Percentiles rank a stretch among this genome's conserved stretches.
Conservation (phyloP, 2,329 filamentous ascomycete species). For the Xylaria sp. region DNA sequence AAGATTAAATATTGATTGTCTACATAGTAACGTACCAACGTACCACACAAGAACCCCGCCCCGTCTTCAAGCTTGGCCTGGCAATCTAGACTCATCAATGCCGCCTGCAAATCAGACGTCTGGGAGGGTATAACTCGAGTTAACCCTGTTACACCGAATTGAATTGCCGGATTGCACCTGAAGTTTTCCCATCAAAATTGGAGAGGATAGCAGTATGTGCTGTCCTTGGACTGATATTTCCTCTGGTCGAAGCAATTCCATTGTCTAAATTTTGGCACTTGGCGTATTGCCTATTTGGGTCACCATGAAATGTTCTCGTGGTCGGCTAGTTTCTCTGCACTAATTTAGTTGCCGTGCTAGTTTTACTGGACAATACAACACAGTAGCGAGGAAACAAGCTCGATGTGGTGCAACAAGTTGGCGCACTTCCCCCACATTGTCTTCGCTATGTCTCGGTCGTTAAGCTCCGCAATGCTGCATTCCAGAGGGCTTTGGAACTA, state of each 20-base stretch:
- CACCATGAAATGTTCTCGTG: constrained; percentile 3
- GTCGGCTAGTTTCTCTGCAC: background rate
- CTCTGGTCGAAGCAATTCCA: background rate
- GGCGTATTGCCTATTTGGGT: constrained; percentile 24
- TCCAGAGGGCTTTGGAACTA: background rate
- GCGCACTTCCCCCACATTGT: background rate
- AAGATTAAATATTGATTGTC: background rate
- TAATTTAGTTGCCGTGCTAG: background rate
- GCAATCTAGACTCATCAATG: background rate
- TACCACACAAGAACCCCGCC: constrained; percentile 6
- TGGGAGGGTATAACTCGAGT: background rate
- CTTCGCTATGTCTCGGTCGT: background rate
- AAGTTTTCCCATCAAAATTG: background rate
- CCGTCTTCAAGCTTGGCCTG: background rate
- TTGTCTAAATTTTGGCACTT: background rate
- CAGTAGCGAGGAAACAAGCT: constrained; percentile 5
- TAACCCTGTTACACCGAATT: background rate
- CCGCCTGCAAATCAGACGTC: background rate
- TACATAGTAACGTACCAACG: background rate
- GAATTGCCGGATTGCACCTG: background rate
- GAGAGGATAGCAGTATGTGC: background rate
- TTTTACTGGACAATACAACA: background rate
- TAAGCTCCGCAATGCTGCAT: constrained; percentile 19
- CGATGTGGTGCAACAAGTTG: background rate
- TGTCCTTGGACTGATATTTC: background rate